Percentiles rank a stretch among this genome's conserved stretches.
These are phyloP conservation scores for Chenopodium quinoa DNA, from an alignment of 148 eudicot species.

Conservation along the genomic window DNA sequence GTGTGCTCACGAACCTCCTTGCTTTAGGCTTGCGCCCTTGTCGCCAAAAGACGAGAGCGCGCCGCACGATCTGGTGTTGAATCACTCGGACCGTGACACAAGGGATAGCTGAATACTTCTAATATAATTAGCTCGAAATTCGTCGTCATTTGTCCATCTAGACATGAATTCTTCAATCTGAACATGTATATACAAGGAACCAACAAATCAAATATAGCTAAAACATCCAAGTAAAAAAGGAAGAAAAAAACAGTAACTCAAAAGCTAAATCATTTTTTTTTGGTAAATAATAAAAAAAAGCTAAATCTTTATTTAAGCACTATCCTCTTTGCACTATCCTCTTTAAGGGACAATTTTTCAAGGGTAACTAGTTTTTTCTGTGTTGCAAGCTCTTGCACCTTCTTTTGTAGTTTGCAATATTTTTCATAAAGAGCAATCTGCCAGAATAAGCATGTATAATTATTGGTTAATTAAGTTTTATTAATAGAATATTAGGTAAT, in stretches of 20 bases:
- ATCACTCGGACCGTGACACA: no score
- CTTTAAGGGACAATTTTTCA: conserved; percentile 5
- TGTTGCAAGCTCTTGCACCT: neutral
- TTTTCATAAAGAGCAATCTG: conserved; percentile 9
- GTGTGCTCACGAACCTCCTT: no score
- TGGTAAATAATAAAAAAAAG: no score
- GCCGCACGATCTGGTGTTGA: no score
- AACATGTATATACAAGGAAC: neutral
- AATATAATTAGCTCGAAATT: conserved; percentile 4
- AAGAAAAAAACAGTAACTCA: no score
- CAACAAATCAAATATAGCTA: neutral
- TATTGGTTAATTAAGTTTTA: neutral
- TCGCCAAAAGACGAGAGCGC: no score
- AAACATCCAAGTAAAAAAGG: neutral
- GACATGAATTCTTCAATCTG: conserved; percentile 10
- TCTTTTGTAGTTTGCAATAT: neutral
- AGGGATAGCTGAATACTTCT: neutral
- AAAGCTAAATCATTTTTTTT: no score
- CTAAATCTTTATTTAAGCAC: neutral
- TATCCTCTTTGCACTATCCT: conserved; percentile 7
- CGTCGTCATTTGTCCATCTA: neutral
- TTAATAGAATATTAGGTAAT: no score
- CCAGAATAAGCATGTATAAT: neutral
- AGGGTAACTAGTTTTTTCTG: conserved; percentile 15
- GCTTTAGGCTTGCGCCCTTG: no score